Evolutionary conservation across 768 basidiomycete species (phyloP).

Genomic region (Collybiopsis luxurians): DNA sequence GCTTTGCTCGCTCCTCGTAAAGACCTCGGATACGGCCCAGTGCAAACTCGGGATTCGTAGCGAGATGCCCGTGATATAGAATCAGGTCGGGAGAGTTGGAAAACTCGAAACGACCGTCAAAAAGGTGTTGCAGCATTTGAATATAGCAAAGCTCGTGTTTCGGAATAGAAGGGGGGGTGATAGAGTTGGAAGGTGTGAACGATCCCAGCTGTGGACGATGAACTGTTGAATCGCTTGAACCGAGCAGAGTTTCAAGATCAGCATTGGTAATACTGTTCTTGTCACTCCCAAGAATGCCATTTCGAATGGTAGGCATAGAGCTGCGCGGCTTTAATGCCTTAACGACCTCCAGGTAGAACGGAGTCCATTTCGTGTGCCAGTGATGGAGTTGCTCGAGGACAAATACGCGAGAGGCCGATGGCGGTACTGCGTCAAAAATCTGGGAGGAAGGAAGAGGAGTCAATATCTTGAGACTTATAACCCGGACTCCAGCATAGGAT

Average conservation of each 20-base stretch:
- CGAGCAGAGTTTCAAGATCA: neutral
- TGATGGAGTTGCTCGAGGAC: slow-evolving; percentile 58
- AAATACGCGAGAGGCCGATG: slow-evolving; percentile 44
- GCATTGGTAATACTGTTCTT: neutral
- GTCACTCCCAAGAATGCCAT: neutral
- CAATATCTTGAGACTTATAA: neutral
- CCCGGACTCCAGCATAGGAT: neutral
- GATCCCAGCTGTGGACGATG: neutral
- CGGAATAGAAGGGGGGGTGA: neutral
- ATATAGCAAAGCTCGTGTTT: neutral
- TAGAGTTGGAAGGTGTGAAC: neutral
- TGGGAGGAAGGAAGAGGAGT: slow-evolving; percentile 30
- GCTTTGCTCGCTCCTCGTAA: slow-evolving; percentile 48
- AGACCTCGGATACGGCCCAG: slow-evolving; percentile 68
- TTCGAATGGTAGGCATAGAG: neutral
- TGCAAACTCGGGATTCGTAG: slow-evolving; percentile 70
- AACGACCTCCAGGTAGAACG: slow-evolving; percentile 58
- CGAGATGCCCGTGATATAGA: slow-evolving; percentile 43
- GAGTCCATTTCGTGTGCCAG: slow-evolving; percentile 57
- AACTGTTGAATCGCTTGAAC: neutral
- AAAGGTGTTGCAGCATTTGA: slow-evolving; percentile 16
- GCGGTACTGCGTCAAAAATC: slow-evolving; percentile 44
- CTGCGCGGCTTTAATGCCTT: neutral
- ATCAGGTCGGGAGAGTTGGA: slow-evolving; percentile 60
- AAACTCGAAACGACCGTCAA: slow-evolving; percentile 56